Conservation (phyloP, 1,139 yeast genomes). For the Scheffersomyces parashehatae region DNA sequence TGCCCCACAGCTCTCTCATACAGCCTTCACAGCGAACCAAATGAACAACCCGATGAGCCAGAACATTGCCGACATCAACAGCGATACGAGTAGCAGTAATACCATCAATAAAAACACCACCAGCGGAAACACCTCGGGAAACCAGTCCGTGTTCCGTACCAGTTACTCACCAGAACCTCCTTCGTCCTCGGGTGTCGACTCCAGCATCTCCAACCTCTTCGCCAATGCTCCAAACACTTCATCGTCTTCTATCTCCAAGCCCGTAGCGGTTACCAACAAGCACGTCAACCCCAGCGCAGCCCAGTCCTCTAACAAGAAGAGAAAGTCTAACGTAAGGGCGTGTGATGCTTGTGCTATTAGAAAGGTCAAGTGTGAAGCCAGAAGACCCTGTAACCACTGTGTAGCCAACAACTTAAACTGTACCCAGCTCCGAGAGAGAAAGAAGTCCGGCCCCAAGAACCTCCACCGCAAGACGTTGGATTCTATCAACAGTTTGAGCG, state of each 20-base stretch:
- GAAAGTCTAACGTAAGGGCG: conserved; percentile 19
- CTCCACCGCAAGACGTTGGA: conserved; percentile 38
- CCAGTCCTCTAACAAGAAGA: conserved; percentile 8
- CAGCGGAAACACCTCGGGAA: no score
- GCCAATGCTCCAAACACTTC: not conserved
- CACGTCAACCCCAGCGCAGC: not conserved
- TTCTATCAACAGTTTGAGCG: conserved; percentile 24
- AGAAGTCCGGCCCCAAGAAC: conserved; percentile 48
- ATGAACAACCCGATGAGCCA: not conserved
- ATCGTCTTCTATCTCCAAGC: not conserved
- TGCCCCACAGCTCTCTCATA: not conserved
- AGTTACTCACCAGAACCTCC: not conserved
- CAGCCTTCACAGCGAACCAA: not conserved
- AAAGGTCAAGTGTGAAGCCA: conserved; percentile 43
- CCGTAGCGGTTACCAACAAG: not conserved
- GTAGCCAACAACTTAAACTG: conserved; percentile 36
- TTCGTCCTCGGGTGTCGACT: not conserved
- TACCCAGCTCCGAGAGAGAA: conserved; percentile 39
- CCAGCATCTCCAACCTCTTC: not conserved
- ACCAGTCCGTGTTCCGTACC: not conserved
- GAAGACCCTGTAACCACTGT: conserved; percentile 45
- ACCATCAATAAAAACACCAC: no score
- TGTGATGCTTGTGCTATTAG: conserved; percentile 51
- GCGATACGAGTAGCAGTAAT: no score
- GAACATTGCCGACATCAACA: not conserved